Conservation (phyloP, 2,329 filamentous ascomycete species). For the Lachnellula willkommii region DNA sequence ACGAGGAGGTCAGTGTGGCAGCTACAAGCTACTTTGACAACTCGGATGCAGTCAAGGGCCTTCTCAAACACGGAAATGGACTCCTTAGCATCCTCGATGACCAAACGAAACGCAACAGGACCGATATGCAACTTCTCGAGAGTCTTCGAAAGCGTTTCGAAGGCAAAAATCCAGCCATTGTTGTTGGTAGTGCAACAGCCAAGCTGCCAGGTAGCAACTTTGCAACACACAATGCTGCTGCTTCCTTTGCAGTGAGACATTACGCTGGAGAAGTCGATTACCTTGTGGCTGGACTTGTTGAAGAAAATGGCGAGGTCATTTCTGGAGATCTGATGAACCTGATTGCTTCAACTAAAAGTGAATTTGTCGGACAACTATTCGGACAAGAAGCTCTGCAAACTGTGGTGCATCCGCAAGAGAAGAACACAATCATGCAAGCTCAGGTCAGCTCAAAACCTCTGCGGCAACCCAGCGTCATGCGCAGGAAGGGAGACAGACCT, state of each 20-base stretch:
- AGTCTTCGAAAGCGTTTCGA: slow-evolving; percentile 89
- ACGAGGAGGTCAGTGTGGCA: slow-evolving; percentile 83
- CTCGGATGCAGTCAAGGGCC: slow-evolving; percentile 83
- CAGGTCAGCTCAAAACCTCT: slow-evolving; percentile 94
- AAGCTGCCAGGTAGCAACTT: slow-evolving; percentile 86
- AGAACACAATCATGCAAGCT: slow-evolving; percentile 86
- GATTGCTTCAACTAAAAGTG: slow-evolving; percentile 79
- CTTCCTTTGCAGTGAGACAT: slow-evolving; percentile 85
- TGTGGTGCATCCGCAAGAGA: slow-evolving; percentile 87
- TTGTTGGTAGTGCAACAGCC: slow-evolving; percentile 67
- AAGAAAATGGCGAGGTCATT: slow-evolving; percentile 94
- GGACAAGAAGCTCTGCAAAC: slow-evolving; percentile 94
- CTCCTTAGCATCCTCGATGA: slow-evolving; percentile 92
- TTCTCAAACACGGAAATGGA: slow-evolving; percentile 89
- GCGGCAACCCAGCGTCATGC: slow-evolving; percentile 87
- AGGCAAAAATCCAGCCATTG: slow-evolving; percentile 86
- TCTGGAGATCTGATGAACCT: slow-evolving; percentile 94
- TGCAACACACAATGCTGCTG: slow-evolving; percentile 71
- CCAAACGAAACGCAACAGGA: slow-evolving; percentile 83
- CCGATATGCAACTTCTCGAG: slow-evolving; percentile 84
- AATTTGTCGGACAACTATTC: slow-evolving; percentile 85
- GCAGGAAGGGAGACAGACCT: slow-evolving; percentile 53
- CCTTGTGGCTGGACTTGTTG: slow-evolving; percentile 75
- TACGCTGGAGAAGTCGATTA: slow-evolving; percentile 98
- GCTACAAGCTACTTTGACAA: slow-evolving; percentile 98